Evolutionary conservation across 805 yeast genomes (phyloP), one percentile per base, ranked within the genome.

Genomic region (Vanderwaltozyma tropicalis): DNA sequence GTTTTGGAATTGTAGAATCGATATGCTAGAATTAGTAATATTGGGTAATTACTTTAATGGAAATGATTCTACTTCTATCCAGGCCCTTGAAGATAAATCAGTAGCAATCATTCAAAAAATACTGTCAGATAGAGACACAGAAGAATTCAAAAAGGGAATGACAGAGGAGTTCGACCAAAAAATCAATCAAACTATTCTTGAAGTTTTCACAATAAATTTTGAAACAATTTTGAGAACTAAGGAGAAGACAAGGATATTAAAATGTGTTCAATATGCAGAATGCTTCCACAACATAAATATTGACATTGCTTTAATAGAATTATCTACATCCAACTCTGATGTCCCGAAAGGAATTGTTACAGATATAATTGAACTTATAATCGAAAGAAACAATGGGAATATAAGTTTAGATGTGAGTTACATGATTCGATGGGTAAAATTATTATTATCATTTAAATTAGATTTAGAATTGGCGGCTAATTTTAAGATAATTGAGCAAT

Each of bases 361-460:
- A 4, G 36, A 41, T 8, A 41, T 60, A 1, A 33, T 61, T 2
- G 34, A 41, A 3, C 15, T 29, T 0, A 26, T 62, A 1, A 40
- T 57, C 12, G 50, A 52, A 19, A 47, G 59, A 24, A 52, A 57
- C 30, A 34, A 60, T 3, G 39, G 37, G 1, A 43, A 46, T 16
- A 7, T 35, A 0, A 9, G 31, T 0, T 16, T 49, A 1, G 44
- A 42, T 5, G 47, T 52, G 7, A 7, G 15, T 4, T 10, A 20
- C 11, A 7, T 35, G 15, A 13, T 31, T 27, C 32, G 8, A 12
- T 35, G 38, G 38, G 17, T 25, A 3, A 35, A 35, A 30, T 12
- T 28, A 8, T 19, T 29, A 11, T 22, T 35, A 18, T 29, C 21
- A 6, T 18, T 10, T 14, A 35, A 16, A 2, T 11, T 25, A n/a